Evolutionary conservation across 495 filamentous ascomycete genomes (phyloP), one percentile per base, ranked within the genome.

Genomic region (Poronia punctata): DNA sequence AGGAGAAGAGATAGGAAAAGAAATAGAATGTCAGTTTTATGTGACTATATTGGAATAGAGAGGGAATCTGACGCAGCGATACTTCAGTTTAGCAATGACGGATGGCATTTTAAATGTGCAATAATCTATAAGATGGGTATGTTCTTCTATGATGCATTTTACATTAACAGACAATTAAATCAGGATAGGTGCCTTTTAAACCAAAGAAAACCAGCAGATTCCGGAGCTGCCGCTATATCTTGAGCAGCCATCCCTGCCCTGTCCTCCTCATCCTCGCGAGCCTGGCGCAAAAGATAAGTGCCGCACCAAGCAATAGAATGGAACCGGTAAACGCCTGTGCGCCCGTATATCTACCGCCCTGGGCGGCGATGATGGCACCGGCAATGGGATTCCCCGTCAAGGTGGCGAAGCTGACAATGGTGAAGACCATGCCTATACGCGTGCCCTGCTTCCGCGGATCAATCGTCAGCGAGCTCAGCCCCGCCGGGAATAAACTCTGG

Each of bases 341-440:
- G 42, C 76, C 75, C 27, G 67, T 51, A 57, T 84, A 88, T 7
- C 54, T 43, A 0, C 79, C 80, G 7, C 64, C 62, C 14, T 64
- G 56, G 1, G 68, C 72, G 0, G 69, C 74, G 15, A 86, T 70
- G 7, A 78, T 74, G 12, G 75, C 74, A 0, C 86, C 87, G 0
- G 78, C 83, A 43, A 93, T 78, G 3, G 87, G 84, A 8, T 84
- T 75, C 0, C 86, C 86, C 19, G 81, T 84, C 19, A 92, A 62
- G 16, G 72, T 72, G 0, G 86, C 84, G 35, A 92, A 74, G 25
- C 75, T 79, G 9, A 82, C 72, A 27, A 88, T 76, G n/a, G 74
- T 80, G 43, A 92, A 82, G 18, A 81, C 72, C 83, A 92, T 88
- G 5, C 86, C 88, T 70, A 87, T 80, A 10, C 84, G 68, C 37